These are phyloP conservation scores for Acanthamoeba triangularis DNA, from an alignment of 208 protist species.

Conservation along the genomic window DNA sequence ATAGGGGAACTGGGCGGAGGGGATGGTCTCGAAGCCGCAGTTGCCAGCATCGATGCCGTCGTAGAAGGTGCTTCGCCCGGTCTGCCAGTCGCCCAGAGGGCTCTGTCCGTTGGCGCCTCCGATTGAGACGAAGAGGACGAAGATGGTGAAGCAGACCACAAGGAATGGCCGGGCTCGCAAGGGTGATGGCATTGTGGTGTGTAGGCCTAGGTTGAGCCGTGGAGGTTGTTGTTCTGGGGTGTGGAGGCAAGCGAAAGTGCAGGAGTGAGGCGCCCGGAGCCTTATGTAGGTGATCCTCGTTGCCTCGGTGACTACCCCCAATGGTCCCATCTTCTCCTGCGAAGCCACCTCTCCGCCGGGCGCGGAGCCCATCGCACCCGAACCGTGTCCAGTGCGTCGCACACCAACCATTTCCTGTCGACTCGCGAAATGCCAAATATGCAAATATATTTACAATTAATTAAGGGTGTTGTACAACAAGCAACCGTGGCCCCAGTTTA, in stretches of 20 bases:
- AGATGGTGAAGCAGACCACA: not conserved
- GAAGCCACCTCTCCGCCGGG: not conserved
- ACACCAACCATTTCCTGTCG: not conserved
- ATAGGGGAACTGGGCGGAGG: not conserved
- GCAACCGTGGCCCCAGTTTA: too few relatives aligned
- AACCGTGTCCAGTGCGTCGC: not conserved
- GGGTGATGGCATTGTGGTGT: not conserved
- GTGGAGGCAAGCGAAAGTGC: not conserved
- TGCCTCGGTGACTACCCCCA: not conserved
- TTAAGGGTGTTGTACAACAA: too few relatives aligned
- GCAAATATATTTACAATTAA: too few relatives aligned
- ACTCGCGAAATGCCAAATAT: not conserved
- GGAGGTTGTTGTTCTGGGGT: not conserved
- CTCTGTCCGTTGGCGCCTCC: not conserved
- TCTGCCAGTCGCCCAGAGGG: slow-evolving; percentile 29
- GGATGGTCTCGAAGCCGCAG: slow-evolving; percentile 53
- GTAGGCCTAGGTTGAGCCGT: too few relatives aligned
- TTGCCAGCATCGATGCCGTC: slow-evolving; percentile 59
- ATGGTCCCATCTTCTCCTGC: not conserved
- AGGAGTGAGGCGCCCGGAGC: not conserved
- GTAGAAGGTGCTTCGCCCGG: slow-evolving; percentile 36
- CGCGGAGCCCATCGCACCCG: not conserved
- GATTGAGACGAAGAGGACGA: not conserved
- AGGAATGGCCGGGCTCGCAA: not conserved
- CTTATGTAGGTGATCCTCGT: not conserved